Conservation (phyloP, 106 monocot species). For the Phalaenopsis equestris region DNA sequence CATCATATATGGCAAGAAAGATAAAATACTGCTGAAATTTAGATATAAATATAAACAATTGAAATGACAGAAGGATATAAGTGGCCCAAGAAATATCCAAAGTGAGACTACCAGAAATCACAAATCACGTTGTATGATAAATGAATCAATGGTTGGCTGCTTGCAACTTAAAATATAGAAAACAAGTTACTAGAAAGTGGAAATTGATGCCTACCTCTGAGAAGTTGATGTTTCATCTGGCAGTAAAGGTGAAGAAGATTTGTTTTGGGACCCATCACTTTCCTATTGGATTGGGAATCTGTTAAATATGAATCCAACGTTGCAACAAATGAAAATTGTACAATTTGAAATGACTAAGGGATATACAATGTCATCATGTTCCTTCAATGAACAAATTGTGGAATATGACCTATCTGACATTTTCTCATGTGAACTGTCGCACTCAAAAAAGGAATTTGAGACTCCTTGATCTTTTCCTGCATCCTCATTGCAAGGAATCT, state of each 20-base stretch:
- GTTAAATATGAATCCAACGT: not conserved
- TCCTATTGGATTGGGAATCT: constrained; percentile 18
- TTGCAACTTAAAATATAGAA: not conserved
- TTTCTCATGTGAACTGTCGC: constrained; percentile 28
- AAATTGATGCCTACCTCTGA: constrained; percentile 18
- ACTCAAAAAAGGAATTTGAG: constrained; percentile 36
- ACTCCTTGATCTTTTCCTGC: constrained; percentile 16
- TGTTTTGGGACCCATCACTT: constrained; percentile 17
- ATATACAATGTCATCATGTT: constrained; percentile 1
- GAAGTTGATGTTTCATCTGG: constrained; percentile 16
- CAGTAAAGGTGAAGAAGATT: constrained; percentile 14
- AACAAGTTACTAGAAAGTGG: not conserved
- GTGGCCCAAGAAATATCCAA: not conserved
- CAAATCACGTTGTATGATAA: not conserved
- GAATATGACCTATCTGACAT: constrained; percentile 2
- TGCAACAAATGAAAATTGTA: not conserved
- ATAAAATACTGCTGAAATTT: not conserved
- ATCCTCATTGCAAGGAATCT: constrained; percentile 30
- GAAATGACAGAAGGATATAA: not conserved
- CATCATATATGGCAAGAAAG: not conserved
- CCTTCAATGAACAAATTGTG: constrained; percentile 3
- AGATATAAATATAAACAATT: not conserved
- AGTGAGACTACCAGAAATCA: not conserved
- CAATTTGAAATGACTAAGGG: not conserved
- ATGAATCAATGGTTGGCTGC: constrained; percentile 2